Conservation (phyloP, 371 early-diverging fungal species). For the Antonospora locustae region DNA sequence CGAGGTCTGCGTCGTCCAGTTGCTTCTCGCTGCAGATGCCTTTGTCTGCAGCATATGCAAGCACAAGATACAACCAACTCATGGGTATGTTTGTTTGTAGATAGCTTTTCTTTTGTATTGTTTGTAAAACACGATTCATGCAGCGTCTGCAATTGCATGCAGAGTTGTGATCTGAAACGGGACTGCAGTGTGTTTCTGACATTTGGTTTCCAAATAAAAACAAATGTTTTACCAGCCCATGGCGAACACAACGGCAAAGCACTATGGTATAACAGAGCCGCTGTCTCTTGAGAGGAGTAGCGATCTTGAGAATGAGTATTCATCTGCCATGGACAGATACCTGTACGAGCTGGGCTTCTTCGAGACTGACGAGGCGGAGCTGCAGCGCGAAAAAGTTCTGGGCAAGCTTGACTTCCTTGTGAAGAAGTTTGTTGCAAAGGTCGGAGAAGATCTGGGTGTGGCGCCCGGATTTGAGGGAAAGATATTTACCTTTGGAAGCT, state of each 20-base stretch:
- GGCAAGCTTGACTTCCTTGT: slow-evolving; percentile 50
- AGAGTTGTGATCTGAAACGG: too few relatives aligned
- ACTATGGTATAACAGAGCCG: slow-evolving; percentile 39
- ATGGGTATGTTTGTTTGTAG: too few relatives aligned
- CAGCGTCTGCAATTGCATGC: too few relatives aligned
- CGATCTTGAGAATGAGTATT: slow-evolving; percentile 7
- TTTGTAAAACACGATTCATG: too few relatives aligned
- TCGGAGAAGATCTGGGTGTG: slow-evolving; percentile 54
- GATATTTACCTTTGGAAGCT: slow-evolving; percentile 96
- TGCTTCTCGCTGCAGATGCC: too few relatives aligned
- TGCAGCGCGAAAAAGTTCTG: slow-evolving; percentile 56
- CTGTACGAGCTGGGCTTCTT: slow-evolving; percentile 45
- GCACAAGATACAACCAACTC: too few relatives aligned
- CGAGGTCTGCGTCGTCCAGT: too few relatives aligned
- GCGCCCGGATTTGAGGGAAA: slow-evolving; percentile 79
- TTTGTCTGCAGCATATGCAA: too few relatives aligned
- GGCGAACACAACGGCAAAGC: slow-evolving; percentile 1
- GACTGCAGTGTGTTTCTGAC: too few relatives aligned
- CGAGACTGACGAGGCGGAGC: slow-evolving; percentile 57
- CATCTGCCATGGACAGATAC: slow-evolving; percentile 36
- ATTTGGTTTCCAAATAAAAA: too few relatives aligned
- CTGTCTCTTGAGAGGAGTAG: slow-evolving; percentile 39
- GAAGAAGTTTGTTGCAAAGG: slow-evolving; percentile 45
- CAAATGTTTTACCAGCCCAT: slow-evolving; percentile 6
- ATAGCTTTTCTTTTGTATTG: too few relatives aligned